A percentile compares a stretch with the other conserved stretches of the same genome.
These are phyloP conservation scores for Eucalyptus guilfoylei DNA, from an alignment of 345 rosid species.

Conservation along the genomic window DNA sequence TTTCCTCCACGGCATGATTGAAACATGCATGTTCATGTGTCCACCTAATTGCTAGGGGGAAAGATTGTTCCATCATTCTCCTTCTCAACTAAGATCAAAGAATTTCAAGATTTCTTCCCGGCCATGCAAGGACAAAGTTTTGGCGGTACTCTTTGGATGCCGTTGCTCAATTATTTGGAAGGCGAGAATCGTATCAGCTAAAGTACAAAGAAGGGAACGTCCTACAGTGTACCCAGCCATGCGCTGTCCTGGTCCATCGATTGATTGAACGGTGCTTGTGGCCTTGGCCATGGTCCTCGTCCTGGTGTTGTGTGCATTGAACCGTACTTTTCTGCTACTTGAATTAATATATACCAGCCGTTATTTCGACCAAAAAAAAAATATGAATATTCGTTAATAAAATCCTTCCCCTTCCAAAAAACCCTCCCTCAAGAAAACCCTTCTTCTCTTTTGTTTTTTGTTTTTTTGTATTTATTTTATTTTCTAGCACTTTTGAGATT, in stretches of 20 bases:
- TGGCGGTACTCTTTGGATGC: not conserved
- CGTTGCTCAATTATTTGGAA: not conserved
- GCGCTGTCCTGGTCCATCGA: not conserved
- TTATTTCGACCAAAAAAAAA: too few relatives aligned
- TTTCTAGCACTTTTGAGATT: too few relatives aligned
- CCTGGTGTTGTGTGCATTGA: not conserved
- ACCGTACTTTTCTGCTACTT: not conserved
- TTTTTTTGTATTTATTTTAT: too few relatives aligned
- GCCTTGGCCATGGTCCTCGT: not conserved
- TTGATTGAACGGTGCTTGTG: not conserved
- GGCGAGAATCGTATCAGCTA: not conserved
- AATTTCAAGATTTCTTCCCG: not conserved
- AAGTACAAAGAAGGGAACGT: not conserved
- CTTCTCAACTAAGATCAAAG: not conserved
- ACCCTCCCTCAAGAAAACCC: too few relatives aligned
- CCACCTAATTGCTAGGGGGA: not conserved
- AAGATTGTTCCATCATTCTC: not conserved
- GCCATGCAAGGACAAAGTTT: not conserved
- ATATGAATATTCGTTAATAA: not conserved
- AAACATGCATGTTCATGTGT: not conserved
- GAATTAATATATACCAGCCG: too few relatives aligned
- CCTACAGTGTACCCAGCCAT: not conserved
- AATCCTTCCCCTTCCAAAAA: too few relatives aligned
- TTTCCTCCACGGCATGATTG: not conserved
- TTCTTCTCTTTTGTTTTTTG: rapidly evolving